These are phyloP conservation scores for Shiraia sp. DNA, from an alignment of 2,329 filamentous ascomycete genomes.

Conservation along the genomic window DNA sequence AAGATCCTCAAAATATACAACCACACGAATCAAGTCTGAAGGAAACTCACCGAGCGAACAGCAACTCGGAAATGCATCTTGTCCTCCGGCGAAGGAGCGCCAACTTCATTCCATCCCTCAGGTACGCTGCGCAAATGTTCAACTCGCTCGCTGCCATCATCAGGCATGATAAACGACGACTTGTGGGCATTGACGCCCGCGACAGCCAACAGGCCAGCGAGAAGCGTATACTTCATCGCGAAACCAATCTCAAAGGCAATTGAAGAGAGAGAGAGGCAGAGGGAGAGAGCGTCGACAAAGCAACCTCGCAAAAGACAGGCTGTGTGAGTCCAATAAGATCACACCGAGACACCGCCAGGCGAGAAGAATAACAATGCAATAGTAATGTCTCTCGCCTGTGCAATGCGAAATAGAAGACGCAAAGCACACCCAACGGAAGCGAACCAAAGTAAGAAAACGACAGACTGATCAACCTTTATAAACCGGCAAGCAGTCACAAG, in stretches of 20 bases:
- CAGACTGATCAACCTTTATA: too few relatives aligned
- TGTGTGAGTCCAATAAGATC: too few relatives aligned
- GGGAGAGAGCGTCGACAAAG: too few relatives aligned
- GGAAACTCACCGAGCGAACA: slow-evolving; percentile 40
- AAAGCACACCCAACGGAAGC: too few relatives aligned
- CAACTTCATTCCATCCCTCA: slow-evolving; percentile 42
- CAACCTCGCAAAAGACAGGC: too few relatives aligned
- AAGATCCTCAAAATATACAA: background rate
- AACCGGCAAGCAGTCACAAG: slow-evolving; percentile 3
- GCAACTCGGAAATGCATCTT: slow-evolving; percentile 46
- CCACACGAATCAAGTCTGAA: background rate
- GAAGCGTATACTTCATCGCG: slow-evolving; percentile 35
- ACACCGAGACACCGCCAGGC: too few relatives aligned
- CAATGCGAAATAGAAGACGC: too few relatives aligned
- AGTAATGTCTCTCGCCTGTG: too few relatives aligned
- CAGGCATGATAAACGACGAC: slow-evolving; percentile 22
- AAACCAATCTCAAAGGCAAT: slow-evolving; percentile 1
- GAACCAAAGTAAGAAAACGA: too few relatives aligned
- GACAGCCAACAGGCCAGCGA: slow-evolving; percentile 40
- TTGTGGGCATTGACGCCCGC: slow-evolving; percentile 29
- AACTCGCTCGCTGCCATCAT: slow-evolving; percentile 29
- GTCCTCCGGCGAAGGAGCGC: slow-evolving; percentile 32
- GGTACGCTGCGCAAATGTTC: slow-evolving; percentile 40
- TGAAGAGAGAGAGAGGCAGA: background rate
- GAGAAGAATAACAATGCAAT: too few relatives aligned